A percentile compares a stretch with the other conserved stretches of the same genome.
These are phyloP conservation scores for Ceratocystis alfenasii DNA, from an alignment of 2,329 filamentous ascomycete genomes.

Conservation along the genomic window DNA sequence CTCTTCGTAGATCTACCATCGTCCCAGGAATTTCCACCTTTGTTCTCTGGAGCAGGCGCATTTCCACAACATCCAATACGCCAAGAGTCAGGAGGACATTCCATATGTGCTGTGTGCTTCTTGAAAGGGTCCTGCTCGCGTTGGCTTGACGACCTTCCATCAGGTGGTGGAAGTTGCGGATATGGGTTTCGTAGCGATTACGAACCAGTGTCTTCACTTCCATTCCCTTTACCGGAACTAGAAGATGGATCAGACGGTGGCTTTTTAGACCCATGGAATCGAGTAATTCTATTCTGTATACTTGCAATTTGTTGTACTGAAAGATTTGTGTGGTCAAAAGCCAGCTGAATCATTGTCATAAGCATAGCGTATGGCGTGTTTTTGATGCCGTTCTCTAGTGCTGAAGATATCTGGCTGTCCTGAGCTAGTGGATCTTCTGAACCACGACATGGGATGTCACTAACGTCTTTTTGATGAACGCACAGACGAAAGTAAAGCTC, in stretches of 20 bases:
- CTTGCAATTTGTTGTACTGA: not conserved
- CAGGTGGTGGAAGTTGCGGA: not conserved
- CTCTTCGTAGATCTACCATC: too few species aligned
- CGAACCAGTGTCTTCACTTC: not conserved
- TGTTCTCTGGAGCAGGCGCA: too few species aligned
- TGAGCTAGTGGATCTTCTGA: not conserved
- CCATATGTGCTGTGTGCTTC: not conserved
- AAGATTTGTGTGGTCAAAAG: not conserved
- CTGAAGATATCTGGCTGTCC: not conserved
- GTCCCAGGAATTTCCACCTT: too few species aligned
- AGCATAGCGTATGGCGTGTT: not conserved
- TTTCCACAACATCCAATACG: too few species aligned
- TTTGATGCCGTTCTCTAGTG: not conserved
- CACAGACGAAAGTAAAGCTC: not conserved
- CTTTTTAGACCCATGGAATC: not conserved
- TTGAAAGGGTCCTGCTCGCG: not conserved
- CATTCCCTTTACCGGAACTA: not conserved
- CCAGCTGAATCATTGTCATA: not conserved
- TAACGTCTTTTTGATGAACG: not conserved
- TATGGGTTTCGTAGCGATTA: too few species aligned
- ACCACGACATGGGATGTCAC: not conserved
- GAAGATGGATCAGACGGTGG: not conserved
- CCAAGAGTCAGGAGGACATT: too few species aligned
- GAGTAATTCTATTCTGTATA: not conserved
- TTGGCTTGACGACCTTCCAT: not conserved